These are phyloP conservation scores for Suhomyces vadensis DNA, from an alignment of 805 yeast genomes.

Conservation along the genomic window DNA sequence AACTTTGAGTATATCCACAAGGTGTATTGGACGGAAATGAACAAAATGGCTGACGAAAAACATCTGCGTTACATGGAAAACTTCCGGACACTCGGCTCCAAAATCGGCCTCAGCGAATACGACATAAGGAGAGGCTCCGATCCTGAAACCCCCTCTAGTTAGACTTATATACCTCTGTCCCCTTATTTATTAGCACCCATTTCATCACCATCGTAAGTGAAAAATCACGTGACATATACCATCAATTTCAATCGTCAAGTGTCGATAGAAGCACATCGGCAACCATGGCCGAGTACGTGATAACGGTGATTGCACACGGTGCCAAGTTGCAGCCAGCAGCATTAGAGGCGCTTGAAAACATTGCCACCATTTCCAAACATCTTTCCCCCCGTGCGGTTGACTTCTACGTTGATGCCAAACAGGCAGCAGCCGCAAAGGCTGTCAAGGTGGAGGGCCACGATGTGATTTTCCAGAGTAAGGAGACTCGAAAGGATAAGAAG, in stretches of 20 bases:
- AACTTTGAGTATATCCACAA: conserved; percentile 56
- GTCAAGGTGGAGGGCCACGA: conserved; percentile 22
- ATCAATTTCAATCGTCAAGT: no score
- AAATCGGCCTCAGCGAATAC: conserved; percentile 55
- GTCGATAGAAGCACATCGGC: no score
- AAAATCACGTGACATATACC: no score
- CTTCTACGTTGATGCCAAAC: conserved; percentile 13
- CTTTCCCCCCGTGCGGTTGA: conserved; percentile 27
- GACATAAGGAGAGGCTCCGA: conserved; percentile 40
- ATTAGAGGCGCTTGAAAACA: conserved; percentile 6
- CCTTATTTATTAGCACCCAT: no score
- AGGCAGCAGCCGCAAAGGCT: not conserved
- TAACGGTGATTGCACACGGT: conserved; percentile 22
- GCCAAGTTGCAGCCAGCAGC: conserved; percentile 7
- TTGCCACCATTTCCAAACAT: conserved; percentile 8
- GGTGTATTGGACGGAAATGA: conserved; percentile 54
- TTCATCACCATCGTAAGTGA: no score
- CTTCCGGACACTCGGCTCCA: conserved; percentile 46
- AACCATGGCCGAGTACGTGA: conserved; percentile 13
- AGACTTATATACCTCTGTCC: not conserved
- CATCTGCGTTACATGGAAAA: conserved; percentile 34
- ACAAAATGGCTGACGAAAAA: conserved; percentile 41
- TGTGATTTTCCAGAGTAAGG: conserved; percentile 31
- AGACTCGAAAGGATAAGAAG: conserved; percentile 39
- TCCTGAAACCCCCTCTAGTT: not conserved